Evolutionary conservation across 768 basidiomycete species (phyloP), one percentile per base, ranked within the genome.

Genomic region (Pisolithus orientalis): DNA sequence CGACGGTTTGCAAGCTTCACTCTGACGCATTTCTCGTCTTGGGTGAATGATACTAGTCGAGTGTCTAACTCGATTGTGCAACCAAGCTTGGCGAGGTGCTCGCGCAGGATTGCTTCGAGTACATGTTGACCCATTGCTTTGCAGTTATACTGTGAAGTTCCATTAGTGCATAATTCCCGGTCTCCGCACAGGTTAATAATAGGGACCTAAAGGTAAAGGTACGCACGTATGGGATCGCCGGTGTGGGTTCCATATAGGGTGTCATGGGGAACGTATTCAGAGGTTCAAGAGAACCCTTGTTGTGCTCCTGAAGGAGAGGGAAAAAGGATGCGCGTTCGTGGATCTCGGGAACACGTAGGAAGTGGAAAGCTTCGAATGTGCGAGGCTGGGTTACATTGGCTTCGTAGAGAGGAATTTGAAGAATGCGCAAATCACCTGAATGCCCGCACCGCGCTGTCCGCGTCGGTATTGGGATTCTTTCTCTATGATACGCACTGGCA

Each of bases 401-500:
- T 38, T 50, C 47, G 5, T 17, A 17, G 16, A 17, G 16, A 16
- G 10, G 11, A 11, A 3, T 11, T 34, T 2, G 11, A 4, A 5
- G 32, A 7, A 10, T 34, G 32, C 9, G 10, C 13, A 5, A 2
- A 10, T 34, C 2, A 34, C 32, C 1, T 34, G 32, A 11, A 34
- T 34, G 11, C 32, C 32, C 1, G 32, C 10, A 11, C 32, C 32
- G 4, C 32, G 32, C 32, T 34, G 32, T 1, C 32, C 32, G 1
- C 32, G 32, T 13, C 32, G 32, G 32, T 34, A 2, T 5, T 34
- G 32, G 10, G 11, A 10, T 11, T 70, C 71, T 54, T 77, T 77
- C 52, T 82, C 75, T 44, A 82, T 74, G 29, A 83, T 72, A n/a
- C 78, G 75, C 6, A 82, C 73, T 8, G 75, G 69, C n/a, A 80